phyloP scores from a whole-genome alignment of 2,329 filamentous ascomycete species.

The Dactylellina parvicollis region DNA sequence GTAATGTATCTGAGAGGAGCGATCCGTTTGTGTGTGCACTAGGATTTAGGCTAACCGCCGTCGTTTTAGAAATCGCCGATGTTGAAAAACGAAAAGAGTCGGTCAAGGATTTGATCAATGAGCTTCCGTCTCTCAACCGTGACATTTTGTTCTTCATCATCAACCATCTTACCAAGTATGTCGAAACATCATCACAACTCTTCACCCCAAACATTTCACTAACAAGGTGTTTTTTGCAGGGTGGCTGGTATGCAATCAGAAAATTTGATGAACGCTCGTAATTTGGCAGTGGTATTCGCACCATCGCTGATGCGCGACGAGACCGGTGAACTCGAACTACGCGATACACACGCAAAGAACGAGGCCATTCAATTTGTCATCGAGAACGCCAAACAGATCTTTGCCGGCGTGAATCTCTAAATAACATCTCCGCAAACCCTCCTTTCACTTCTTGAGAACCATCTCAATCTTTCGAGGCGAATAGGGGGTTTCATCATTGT shows the following conservation, averaged over 20 bases:
- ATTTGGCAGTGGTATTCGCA: constrained; percentile 95
- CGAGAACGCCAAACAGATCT: constrained; percentile 86
- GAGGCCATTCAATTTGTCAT: constrained; percentile 90
- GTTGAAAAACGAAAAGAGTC: constrained; percentile 75
- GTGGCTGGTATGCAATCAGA: constrained; percentile 56
- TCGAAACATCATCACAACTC: not conserved
- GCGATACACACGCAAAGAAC: constrained; percentile 93
- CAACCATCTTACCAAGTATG: constrained; percentile 90
- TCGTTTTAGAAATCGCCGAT: constrained; percentile 69
- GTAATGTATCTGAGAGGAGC: constrained; percentile 61
- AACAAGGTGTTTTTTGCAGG: constrained; percentile 60
- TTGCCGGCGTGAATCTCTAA: constrained; percentile 64
- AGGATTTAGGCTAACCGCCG: constrained; percentile 38
- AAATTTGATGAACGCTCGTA: constrained; percentile 86
- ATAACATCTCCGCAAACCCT: not conserved
- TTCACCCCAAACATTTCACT: constrained; percentile 52
- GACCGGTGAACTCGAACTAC: constrained; percentile 92
- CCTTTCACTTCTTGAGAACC: not conserved
- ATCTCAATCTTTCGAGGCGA: not conserved
- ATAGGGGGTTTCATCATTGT: not conserved
- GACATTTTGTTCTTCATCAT: constrained; percentile 93
- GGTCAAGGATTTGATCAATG: constrained; percentile 77
- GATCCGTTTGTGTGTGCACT: too few species aligned
- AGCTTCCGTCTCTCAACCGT: constrained; percentile 82
- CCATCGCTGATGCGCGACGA: constrained; percentile 95